Conservation (phyloP, 2,329 filamentous ascomycete genomes). For the Aspergillus pseudoviridinutans region DNA sequence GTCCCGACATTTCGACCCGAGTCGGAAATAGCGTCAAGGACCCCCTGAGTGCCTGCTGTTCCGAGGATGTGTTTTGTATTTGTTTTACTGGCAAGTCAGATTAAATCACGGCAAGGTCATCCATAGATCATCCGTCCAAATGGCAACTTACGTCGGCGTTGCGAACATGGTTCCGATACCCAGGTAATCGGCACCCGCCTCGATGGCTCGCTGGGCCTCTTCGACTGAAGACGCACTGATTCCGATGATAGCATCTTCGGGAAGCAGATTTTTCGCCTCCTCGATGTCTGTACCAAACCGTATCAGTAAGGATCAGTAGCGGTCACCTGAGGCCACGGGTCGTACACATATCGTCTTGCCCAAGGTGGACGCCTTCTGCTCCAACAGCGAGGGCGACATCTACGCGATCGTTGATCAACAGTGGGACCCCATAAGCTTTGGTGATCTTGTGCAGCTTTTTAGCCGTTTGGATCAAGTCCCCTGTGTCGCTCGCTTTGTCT, state of each 20-base stretch:
- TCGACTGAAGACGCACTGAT: constrained; percentile 73
- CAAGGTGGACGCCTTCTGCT: constrained; percentile 89
- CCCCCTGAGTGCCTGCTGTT: constrained; percentile 63
- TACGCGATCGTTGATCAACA: constrained; percentile 89
- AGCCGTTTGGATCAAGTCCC: constrained; percentile 65
- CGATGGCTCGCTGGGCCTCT: constrained; percentile 69
- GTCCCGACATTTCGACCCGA: constrained; percentile 40
- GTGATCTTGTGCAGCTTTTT: constrained; percentile 69
- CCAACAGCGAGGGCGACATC: constrained; percentile 82
- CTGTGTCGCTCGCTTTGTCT: constrained; percentile 79
- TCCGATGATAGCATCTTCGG: constrained; percentile 75
- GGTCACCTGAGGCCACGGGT: constrained; percentile 5
- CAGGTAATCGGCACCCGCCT: constrained; percentile 80
- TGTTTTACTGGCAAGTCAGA: constrained; percentile 59
- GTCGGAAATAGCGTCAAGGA: constrained; percentile 58
- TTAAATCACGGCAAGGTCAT: not conserved
- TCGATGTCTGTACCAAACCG: constrained; percentile 47
- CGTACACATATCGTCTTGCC: constrained; percentile 86
- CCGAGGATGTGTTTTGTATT: constrained; percentile 82
- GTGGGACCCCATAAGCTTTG: constrained; percentile 63
- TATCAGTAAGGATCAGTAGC: not conserved
- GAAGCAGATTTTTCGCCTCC: constrained; percentile 68
- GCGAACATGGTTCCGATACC: constrained; percentile 88
- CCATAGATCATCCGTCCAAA: not conserved
- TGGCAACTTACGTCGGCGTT: constrained; percentile 69